A percentile compares a stretch with the other conserved stretches of the same genome.
These are phyloP conservation scores for Magnusiomyces suaveolens DNA, from an alignment of 1,139 yeast genomes.

Conservation along the genomic window DNA sequence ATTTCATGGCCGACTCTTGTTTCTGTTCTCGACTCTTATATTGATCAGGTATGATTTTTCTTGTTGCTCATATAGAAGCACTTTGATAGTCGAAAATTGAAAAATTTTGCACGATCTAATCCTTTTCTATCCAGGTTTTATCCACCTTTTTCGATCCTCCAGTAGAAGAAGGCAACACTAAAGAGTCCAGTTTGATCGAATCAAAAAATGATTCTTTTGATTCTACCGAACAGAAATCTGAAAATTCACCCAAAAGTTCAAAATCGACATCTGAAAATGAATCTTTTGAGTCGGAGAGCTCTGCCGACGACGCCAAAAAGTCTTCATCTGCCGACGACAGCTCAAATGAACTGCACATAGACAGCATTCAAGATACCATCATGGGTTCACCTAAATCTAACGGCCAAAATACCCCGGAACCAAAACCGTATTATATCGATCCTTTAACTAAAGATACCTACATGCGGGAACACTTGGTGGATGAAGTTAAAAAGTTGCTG, in stretches of 20 bases:
- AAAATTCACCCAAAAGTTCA: background rate
- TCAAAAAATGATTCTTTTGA: background rate
- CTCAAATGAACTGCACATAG: background rate
- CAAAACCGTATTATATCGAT: constrained; percentile 14
- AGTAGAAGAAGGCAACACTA: background rate
- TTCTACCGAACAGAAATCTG: background rate
- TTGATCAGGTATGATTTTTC: constrained; percentile 2
- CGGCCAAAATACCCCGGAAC: background rate
- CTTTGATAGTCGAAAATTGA: too few species aligned
- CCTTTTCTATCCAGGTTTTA: background rate
- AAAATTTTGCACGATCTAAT: too few species aligned
- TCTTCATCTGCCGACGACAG: background rate
- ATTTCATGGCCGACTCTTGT: background rate
- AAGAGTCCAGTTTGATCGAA: background rate
- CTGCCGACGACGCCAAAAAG: background rate
- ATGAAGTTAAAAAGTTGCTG: constrained; percentile 25
- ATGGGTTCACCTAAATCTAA: too few species aligned
- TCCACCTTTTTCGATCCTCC: background rate
- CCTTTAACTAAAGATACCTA: constrained; percentile 22
- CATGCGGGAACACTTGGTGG: constrained; percentile 21
- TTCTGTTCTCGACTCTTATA: background rate
- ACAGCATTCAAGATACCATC: background rate
- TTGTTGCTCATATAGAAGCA: too few species aligned
- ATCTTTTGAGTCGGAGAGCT: background rate
- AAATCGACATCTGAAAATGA: background rate